Evolutionary conservation across 257 asterid species (phyloP), one percentile per base, ranked within the genome.

Genomic region (Ophiorrhiza pumila): DNA sequence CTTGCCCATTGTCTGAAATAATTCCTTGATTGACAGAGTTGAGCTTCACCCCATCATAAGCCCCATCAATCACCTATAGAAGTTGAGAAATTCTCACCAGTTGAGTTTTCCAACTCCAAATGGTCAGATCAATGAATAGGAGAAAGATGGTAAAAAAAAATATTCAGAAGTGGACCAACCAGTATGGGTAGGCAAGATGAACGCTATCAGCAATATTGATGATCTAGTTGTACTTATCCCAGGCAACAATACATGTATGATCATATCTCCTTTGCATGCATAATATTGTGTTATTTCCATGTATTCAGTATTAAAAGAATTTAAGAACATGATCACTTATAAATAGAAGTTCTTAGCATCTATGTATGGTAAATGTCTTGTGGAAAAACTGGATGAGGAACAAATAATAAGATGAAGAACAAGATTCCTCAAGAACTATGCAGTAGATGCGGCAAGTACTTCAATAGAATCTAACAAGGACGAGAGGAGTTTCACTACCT

Each of bases 51-150:
- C 97, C 96, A 60, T 94, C 85, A 56, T 91, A 94, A 25, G 75
- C 93, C 78, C 99, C 99, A 73, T 94, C 99, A 22, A 85, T 79
- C 72, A 94, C 96, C 99, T 94, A 72, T 53, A 35, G 57, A 65
- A 66, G 72, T 65, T 64, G 64, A 66, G 46, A 27, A 70, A 17
- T 72, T 52, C 73, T 72, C 66, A 71, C 4, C 25, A 59, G 27
- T 18, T 32, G 74, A 55, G 32, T 45, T 65, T 37, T 47, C 35
- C 45, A 29, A 41, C 29, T 49, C 23, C 58, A 42, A 31, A 23
- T 52, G 35, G 29, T 32, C 56, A 65, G 56, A 74, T 25, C 15
- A 29, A 73, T 7, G 11, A 34, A 31, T 13, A 25, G 46, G 31
- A 74, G 59, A 43, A 37, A 41, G 37, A 43, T 43, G 41, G 43